Base-by-base conservation (phyloP, 1,284 basidiomycete genomes). In the Cryptococcus jaspeensis region DNA sequence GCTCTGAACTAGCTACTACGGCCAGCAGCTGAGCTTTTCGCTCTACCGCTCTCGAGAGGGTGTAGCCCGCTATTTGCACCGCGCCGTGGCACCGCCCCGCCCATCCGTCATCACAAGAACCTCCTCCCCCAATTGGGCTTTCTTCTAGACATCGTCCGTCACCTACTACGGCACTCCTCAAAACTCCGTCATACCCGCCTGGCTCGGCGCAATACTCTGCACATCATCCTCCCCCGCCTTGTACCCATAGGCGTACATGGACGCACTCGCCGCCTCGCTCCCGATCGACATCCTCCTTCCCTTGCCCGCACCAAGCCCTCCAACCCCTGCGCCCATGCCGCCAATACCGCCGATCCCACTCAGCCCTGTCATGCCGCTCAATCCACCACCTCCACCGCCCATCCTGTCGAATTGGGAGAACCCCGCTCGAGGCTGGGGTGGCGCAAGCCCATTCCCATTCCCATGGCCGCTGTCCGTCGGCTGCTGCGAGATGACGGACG, bases 401-500 rank as follows among this genome's bases (percentile, higher is more conserved):
- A 57, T 35, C 32, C 59, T 80, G 70, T 89, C 87, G 41, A 84
- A 87, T 75, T 96, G 92, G 22, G 88, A 88, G 77, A 86, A 94
- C 38, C 82, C 75, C 50, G 81, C 78, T 25, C 82, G 81, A 46
- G 79, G 78, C 23, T 71, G 70, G 15, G 25, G 18, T 7, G 20
- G 20, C 12, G 25, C 45, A 35, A 35, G 23, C 28, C 82, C 81
- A 38, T 84, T 40, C 40, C n/a, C 43, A 28, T 43, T 50, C 12
- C 49, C 43, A 36, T 46, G n/a, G 6, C 61, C 71, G 0, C 64
- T 84, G 58, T 85, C 77, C 56, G 87, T 84, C 66, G 83, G 88
- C 75, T 94, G 90, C 73, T 93, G 92, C 38, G 92, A 94, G 61
- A 92, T 87, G 73, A 93, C 90, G 15, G 90, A 93, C 40, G 87